Percentiles rank a stretch among this genome's conserved stretches.
phyloP scores from a whole-genome alignment of 805 yeast genomes.

The Metschnikowia borealis region DNA sequence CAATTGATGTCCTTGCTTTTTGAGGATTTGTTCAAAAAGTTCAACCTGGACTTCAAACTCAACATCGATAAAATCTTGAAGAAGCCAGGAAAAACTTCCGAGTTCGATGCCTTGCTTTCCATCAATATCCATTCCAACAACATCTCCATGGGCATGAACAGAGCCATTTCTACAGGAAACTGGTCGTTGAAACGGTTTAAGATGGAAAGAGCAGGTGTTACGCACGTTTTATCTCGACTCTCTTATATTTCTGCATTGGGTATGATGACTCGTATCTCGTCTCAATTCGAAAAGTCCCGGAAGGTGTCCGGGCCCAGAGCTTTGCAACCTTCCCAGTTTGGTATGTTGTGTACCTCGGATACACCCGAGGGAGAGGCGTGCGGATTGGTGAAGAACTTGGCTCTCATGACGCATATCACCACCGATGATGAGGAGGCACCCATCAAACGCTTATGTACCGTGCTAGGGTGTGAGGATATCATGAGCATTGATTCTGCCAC shows the following conservation, averaged over 20 bases:
- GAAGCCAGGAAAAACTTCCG: slow-evolving; percentile 91
- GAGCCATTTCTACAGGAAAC: slow-evolving; percentile 98
- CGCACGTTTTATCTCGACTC: slow-evolving; percentile 88
- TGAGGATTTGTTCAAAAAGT: slow-evolving; percentile 95
- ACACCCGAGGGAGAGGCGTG: slow-evolving; percentile 99
- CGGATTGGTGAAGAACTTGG: slow-evolving; percentile 95
- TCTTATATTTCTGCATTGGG: slow-evolving; percentile 94
- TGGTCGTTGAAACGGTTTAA: slow-evolving; percentile 98
- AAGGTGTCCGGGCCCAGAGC: slow-evolving; percentile 99
- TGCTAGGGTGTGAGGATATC: slow-evolving; percentile 88
- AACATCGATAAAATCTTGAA: slow-evolving; percentile 90
- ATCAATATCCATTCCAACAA: slow-evolving; percentile 90
- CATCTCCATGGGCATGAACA: slow-evolving; percentile 87
- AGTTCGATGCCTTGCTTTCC: slow-evolving; percentile 87
- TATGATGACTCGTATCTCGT: slow-evolving; percentile 98
- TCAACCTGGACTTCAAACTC: slow-evolving; percentile 90
- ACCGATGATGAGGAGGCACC: slow-evolving; percentile 97
- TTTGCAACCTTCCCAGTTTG: slow-evolving; percentile 96
- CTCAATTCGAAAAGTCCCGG: slow-evolving; percentile 97
- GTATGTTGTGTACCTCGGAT: slow-evolving; percentile 98
- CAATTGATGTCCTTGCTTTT: slow-evolving; percentile 91
- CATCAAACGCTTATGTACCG: slow-evolving; percentile 66
- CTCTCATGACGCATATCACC: slow-evolving; percentile 97
- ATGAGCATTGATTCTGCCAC: slow-evolving; percentile 77
- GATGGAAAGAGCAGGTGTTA: slow-evolving; percentile 99